phyloP scores from a whole-genome alignment of 305 asterid genomes.

The Fraxinus albicans region DNA sequence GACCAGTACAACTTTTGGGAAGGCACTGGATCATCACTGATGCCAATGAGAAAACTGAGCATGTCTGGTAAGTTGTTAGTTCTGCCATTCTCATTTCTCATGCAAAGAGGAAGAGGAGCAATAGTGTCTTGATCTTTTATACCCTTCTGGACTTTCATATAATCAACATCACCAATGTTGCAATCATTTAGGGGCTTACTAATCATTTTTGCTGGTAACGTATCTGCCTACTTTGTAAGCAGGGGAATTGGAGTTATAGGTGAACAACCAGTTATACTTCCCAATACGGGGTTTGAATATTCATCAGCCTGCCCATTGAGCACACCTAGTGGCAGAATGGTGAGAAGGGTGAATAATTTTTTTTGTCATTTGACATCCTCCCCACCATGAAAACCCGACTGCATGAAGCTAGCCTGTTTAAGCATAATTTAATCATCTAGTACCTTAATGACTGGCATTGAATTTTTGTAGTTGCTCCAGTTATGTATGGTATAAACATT shows the following conservation, averaged over 20 bases:
- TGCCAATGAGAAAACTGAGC: conserved; percentile 68
- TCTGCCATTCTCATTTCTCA: neutral
- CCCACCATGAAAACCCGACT: neutral
- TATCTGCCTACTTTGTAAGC: conserved; percentile 13
- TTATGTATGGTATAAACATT: neutral
- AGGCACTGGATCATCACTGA: conserved; percentile 91
- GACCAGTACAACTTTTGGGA: conserved; percentile 86
- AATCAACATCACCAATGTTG: neutral
- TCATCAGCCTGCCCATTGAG: conserved; percentile 90
- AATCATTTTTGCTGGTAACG: neutral
- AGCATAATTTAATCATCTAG: neutral
- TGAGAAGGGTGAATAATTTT: conserved; percentile 31
- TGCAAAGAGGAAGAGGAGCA: neutral
- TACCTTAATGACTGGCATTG: neutral
- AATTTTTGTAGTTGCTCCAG: neutral
- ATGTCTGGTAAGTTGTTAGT: conserved; percentile 57
- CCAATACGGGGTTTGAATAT: conserved; percentile 77
- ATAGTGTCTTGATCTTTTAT: neutral
- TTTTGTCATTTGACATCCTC: neutral
- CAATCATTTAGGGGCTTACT: neutral
- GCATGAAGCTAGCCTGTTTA: neutral
- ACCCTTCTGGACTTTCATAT: neutral
- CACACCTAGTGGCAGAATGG: conserved; percentile 87
- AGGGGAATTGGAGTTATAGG: conserved; percentile 89
- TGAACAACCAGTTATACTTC: conserved; percentile 92